These are phyloP conservation scores for Claviceps digitariae DNA, from an alignment of 2,329 filamentous ascomycete species.

Conservation along the genomic window DNA sequence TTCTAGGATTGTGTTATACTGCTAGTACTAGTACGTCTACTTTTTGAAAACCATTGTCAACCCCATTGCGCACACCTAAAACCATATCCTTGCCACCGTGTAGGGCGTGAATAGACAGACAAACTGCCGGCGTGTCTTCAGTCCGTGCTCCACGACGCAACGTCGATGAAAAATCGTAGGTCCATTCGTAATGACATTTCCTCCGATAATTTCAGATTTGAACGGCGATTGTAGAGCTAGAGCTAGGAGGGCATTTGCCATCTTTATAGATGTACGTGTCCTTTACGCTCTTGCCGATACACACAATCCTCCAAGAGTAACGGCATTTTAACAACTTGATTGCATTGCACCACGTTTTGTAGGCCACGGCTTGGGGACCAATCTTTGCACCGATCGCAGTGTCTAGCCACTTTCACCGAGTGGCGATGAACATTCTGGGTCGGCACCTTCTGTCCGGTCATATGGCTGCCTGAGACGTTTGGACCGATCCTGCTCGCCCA, in stretches of 20 bases:
- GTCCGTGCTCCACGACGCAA: background rate
- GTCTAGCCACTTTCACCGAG: conserved; percentile 40
- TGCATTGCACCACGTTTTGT: background rate
- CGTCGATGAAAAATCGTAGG: background rate
- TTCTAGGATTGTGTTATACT: background rate
- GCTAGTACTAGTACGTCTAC: too few species aligned
- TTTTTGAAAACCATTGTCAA: background rate
- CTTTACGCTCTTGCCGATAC: too few species aligned
- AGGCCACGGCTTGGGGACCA: conserved; percentile 51
- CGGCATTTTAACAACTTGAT: background rate
- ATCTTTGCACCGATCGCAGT: conserved; percentile 51
- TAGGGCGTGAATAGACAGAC: background rate
- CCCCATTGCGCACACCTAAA: background rate
- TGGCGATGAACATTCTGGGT: conserved; percentile 66
- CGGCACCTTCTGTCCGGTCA: conserved; percentile 43
- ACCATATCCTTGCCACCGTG: background rate
- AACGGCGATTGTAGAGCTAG: conserved; percentile 36
- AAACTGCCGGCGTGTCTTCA: background rate
- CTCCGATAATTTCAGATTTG: conserved; percentile 51
- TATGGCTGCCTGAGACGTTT: conserved; percentile 53
- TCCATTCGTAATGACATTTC: background rate
- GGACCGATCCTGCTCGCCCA: conserved; percentile 43
- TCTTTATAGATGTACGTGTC: conserved; percentile 44
- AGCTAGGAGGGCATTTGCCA: conserved; percentile 46
- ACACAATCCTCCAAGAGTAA: too few species aligned